Base-by-base conservation (phyloP, 2,329 filamentous ascomycete species). In the Escovopsis weberi region DNA sequence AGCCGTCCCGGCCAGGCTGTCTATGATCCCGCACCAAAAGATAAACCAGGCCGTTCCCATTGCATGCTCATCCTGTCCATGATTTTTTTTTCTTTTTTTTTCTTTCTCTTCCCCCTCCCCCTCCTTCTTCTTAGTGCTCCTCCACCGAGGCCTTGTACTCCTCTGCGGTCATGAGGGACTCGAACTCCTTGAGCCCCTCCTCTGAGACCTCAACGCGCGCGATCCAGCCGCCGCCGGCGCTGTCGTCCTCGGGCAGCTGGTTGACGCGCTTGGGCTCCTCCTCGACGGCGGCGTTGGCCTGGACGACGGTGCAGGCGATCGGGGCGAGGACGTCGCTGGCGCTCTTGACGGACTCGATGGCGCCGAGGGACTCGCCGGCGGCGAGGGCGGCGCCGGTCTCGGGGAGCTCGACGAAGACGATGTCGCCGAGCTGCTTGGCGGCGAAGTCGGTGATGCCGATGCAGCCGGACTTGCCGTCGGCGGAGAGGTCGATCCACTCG, bases 311-410 rank as follows among this genome's bases (percentile, higher is more conserved):
- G 58, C 89, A 89, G 41, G 73, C 67, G 51, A 95, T 75, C 15
- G 91, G 91, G 12, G 86, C 80, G 67, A 94, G 82, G 70, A 98
- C 94, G 62, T 98, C 91, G 49, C 85, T 89, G n/a, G 91, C 91
- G 48, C 83, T 91, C 74, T 98, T 98, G 64, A 98, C 91, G 3
- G 87, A 95, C 70, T 98, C 91, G 54, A 98, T 89, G 47, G 89
- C 87, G 52, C 91, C 91, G 53, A 96, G 83, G 50, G 82, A 73
- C 59, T 96, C 89, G 55, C 87, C 87, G 44, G 79, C 74, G 45
- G 66, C 64, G 47, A 94, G 74, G 54, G 81, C 75, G 53, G 79
- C 68, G 38, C 44, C 50, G 43, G 71, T 59, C 51, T 80, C 70
- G 44, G 91, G 91, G 28, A 98, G 82, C 72, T 98, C 91, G 56